Base-by-base conservation (phyloP, 2,329 filamentous ascomycete species). In the Ophiostoma triangulosporum region DNA sequence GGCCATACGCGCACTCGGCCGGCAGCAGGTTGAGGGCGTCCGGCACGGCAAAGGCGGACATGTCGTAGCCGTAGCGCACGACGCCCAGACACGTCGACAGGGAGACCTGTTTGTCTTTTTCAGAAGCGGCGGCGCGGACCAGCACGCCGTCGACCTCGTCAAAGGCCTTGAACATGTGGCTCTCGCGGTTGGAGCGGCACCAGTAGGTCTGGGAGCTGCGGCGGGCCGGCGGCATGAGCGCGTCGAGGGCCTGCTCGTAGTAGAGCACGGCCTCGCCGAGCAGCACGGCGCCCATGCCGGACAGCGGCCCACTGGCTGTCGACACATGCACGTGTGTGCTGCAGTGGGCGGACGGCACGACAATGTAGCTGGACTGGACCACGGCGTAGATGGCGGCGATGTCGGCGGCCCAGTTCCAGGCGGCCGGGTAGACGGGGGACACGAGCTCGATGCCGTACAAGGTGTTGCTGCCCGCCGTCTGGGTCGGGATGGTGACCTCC, bases 281-380 rank as follows among this genome's bases (percentile, higher is more conserved):
- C 9, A 48, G 43, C 17, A 45, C 24, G 12, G 60, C 53, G 7
- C 60, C 60, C 6, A 66, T 61, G 12, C 63, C 63, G 5, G 57
- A 53, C 32, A 68, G 53, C 1, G 64, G 53, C 15, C 51, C 17
- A 0, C 61, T 55, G 3, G 58, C 54, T 17, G 56, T 58, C 3
- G 66, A 68, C 14, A 70, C 26, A 60, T 70, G 68, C 31, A 70
- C 60, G 58, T 70, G 68, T 2, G 68, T 69, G 57, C 66, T 66
- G 60, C 65, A 68, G 48, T 65, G 58, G 1, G 60, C 17, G 8
- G 64, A 63, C 0, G 56, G 49, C 14, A 57, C 48, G 12, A 69
- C 9, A 12, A 45, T 46, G 52, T 64, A 69, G 24, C 56, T 52
- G 9, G 49, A 43, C 24, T 61, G 59, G 2, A 68, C 54, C 3